phyloP scores from a whole-genome alignment of 2,329 filamentous ascomycete species.

The Aplosporella prunicola region DNA sequence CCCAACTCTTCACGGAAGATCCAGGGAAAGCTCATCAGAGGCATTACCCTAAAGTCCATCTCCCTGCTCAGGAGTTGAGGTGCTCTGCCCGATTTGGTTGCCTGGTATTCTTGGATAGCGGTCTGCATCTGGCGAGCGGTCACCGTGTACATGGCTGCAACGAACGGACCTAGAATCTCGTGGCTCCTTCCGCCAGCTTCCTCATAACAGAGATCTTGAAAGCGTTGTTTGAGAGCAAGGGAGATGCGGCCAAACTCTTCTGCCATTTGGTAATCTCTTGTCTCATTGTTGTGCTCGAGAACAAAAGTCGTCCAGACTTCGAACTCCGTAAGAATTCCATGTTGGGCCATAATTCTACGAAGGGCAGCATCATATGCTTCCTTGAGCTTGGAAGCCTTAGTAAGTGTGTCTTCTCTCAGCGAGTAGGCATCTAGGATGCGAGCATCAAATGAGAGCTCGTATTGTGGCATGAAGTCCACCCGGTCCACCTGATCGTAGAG shows the following conservation, averaged over 20 bases:
- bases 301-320: constrained; percentile 87
- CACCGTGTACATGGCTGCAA: constrained; percentile 79
- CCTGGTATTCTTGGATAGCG: constrained; percentile 44
- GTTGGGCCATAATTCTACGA: constrained; percentile 72
- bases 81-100: constrained; percentile 31
- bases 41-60: constrained; percentile 55
- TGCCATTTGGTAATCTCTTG: constrained; percentile 73
- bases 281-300: constrained; percentile 61
- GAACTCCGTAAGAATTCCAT: constrained; percentile 77
- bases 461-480: constrained; percentile 64
- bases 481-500: constrained; percentile 69
- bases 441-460: constrained; percentile 62
- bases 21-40: constrained; percentile 92
- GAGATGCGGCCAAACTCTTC: constrained; percentile 70
- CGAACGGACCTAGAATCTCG: constrained; percentile 56
- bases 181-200: constrained; percentile 50
- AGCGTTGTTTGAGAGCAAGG: constrained; percentile 56
- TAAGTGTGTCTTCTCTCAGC: constrained; percentile 46
- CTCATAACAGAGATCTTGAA: constrained; percentile 56
- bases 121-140: constrained; percentile 61
- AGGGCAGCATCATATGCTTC: constrained; percentile 66
- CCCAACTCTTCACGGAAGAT: constrained; percentile 67
- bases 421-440: constrained; percentile 59
- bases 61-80: constrained; percentile 27
- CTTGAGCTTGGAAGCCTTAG: constrained; percentile 59